Conservation (phyloP, 345 rosid species). For the Eucalyptus globulus region DNA sequence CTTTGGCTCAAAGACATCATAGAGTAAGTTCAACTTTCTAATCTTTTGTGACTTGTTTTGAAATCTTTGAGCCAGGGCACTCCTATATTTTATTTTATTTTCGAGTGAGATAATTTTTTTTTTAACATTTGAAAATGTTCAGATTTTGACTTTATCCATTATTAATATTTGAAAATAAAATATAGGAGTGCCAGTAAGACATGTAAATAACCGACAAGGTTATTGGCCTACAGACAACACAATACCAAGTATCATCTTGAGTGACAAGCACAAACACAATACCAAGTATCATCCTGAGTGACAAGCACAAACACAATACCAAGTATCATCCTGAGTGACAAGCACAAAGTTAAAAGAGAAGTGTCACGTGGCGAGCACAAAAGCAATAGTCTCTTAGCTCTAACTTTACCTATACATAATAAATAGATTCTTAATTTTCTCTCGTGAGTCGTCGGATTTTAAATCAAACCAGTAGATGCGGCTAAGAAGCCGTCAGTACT, state of each 20-base stretch:
- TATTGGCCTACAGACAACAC: neutral
- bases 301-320: neutral
- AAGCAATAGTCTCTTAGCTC: neutral
- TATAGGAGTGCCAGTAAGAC: neutral
- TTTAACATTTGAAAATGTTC: neutral
- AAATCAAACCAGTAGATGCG: neutral
- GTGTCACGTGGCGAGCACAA: neutral
- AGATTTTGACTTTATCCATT: neutral
- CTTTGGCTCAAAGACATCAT: neutral
- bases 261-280: too few species aligned
- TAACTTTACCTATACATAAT: neutral
- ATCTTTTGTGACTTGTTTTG: neutral
- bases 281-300: too few species aligned
- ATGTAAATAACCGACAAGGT: neutral
- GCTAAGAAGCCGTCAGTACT: neutral
- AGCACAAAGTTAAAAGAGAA: neutral
- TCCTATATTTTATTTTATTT: too few species aligned
- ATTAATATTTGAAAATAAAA: neutral
- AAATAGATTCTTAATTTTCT: neutral
- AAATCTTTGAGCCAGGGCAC: neutral
- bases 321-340: neutral
- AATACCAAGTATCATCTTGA: neutral
- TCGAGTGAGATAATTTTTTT: neutral
- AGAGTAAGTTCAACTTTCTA: neutral
- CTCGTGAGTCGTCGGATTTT: neutral